A percentile compares a stretch with the other conserved stretches of the same genome.
Conservation (phyloP, 345 rosid genomes). For the Linum trigynum region DNA sequence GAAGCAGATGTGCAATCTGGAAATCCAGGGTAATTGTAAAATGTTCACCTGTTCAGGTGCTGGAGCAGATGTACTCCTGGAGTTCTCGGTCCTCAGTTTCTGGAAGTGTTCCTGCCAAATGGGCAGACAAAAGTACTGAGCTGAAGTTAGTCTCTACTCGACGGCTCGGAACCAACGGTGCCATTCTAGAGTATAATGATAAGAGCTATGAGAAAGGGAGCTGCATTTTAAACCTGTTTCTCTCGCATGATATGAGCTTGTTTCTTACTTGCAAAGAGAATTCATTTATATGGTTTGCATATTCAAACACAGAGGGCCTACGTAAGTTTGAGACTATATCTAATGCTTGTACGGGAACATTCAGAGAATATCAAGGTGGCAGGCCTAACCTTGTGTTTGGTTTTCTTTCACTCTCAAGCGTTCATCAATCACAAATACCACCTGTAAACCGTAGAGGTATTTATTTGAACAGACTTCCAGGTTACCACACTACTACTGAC, state of each 20-base stretch:
- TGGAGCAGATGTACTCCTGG: conserved; percentile 72
- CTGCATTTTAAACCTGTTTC: conserved; percentile 71
- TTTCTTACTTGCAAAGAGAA: conserved; percentile 58
- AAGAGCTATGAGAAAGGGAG: too few relatives aligned
- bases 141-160: too few relatives aligned
- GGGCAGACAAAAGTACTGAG: too few relatives aligned
- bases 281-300: conserved; percentile 74
- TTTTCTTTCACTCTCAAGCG: conserved; percentile 60
- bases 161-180: too few relatives aligned
- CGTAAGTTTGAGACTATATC: too few relatives aligned
- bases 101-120: conserved; percentile 82
- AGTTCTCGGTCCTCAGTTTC: conserved; percentile 69
- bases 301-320: too few relatives aligned
- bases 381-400: conserved; percentile 67
- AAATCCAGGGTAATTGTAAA: background rate
- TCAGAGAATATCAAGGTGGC: background rate
- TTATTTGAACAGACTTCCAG: background rate
- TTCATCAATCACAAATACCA: conserved; percentile 77
- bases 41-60: conserved; percentile 65
- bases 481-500: background rate
- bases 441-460: conserved; percentile 32
- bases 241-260: conserved; percentile 79
- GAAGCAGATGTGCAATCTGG: too few relatives aligned
- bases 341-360: background rate
- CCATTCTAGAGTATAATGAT: too few relatives aligned